Evolutionary conservation across 2,329 filamentous ascomycete genomes (phyloP), one percentile per base, ranked within the genome.

Genomic region (Cadophora sp.): DNA sequence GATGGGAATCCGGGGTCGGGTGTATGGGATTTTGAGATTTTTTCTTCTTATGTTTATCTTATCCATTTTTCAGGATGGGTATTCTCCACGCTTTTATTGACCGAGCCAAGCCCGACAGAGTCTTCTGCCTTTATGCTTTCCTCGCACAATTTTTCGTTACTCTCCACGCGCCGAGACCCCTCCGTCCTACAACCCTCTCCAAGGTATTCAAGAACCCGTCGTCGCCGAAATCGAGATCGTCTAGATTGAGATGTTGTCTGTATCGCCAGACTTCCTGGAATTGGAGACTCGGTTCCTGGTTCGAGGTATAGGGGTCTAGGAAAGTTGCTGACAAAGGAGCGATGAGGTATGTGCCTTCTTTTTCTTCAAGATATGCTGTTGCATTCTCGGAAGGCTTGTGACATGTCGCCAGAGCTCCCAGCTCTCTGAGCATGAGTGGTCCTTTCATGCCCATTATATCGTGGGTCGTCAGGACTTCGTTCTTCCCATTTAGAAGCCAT

Each of bases 401-500:
- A 77, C 90, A 92, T 0, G 87, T 89, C 2, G 90, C 87, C 18
- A 88, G 80, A 63, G 81, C 80, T 4, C 79, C 81, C 39, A 94
- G 79, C 75, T 89, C 82, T 68, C 84, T 81, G 1, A 93, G 78
- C 76, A 94, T 82, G 7, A 80, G 72, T 1, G 85, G 82, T 7
- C 88, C 88, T 47, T 85, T 82, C 79, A 92, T 85, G 4, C 91
- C 90, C 88, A 93, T 94, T 22, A 94, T 81, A 74, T 94, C 92
- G 67, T 84, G 83, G 1, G 91, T 94, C 36, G 81, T 83, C n/a
- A 94, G 79, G 11, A 91, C 84, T 71, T 89, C 85, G 71, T 91
- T 93, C 78, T 91, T 91, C 63, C 90, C 89, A 71, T 93, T 90
- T 7, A 94, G 82, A 22, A 95, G 83, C 91, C 92, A 95, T 43